These are phyloP conservation scores for Sporothrix phasma DNA, from an alignment of 2,329 filamentous ascomycete species.

Conservation along the genomic window DNA sequence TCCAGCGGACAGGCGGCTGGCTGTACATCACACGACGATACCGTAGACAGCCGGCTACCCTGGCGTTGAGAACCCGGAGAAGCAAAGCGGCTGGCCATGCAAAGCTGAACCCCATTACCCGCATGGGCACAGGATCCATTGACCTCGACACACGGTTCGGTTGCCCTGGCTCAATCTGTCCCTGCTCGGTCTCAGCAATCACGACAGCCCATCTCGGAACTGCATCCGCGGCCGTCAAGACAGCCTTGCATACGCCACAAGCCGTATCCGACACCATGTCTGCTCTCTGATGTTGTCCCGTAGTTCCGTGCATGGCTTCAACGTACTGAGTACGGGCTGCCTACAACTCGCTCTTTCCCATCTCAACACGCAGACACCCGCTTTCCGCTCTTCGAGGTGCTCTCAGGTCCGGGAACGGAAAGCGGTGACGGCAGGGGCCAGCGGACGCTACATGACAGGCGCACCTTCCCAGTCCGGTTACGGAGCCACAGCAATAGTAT, in stretches of 20 bases:
- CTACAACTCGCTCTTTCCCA: background rate
- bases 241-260: too few relatives aligned
- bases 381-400: background rate
- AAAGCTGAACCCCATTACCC: background rate
- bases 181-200: background rate
- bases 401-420: constrained; percentile 1
- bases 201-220: background rate
- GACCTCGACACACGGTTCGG: background rate
- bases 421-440: constrained; percentile 3
- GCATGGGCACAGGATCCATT: background rate
- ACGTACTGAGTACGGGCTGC: background rate
- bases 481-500: constrained; percentile 1
- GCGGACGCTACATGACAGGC: background rate
- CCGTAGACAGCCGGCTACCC: background rate
- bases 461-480: background rate
- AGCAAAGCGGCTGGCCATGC: background rate
- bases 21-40: background rate
- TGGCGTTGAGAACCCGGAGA: background rate
- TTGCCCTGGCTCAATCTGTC: background rate
- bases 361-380: background rate
- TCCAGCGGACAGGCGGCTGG: background rate
- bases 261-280: too few relatives aligned
- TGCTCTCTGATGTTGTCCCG: too few relatives aligned
- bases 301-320: too few relatives aligned
- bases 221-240: background rate